Percentiles rank a stretch among this genome's conserved stretches.
Evolutionary conservation across 169 alveolate genomes (phyloP).

Genomic region (Plasmodium fragile): DNA sequence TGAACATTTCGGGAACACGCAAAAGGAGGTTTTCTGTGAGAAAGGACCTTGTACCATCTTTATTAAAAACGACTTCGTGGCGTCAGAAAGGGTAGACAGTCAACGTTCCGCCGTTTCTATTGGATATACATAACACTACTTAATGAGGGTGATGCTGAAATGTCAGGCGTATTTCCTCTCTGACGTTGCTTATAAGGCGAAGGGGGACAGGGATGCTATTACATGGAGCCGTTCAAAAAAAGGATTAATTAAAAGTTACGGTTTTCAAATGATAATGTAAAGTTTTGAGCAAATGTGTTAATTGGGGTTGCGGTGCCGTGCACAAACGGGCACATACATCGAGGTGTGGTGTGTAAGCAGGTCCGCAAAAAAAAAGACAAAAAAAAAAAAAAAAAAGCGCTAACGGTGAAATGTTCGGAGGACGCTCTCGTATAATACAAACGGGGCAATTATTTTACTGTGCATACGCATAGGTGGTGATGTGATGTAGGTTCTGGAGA

Average conservation of each 20-base stretch:
- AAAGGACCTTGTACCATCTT: background rate
- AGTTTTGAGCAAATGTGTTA: background rate
- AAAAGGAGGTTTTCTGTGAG: background rate
- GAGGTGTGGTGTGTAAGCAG: background rate
- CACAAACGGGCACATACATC: background rate
- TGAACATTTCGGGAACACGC: background rate
- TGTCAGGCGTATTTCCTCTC: conserved; percentile 1
- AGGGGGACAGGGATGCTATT: background rate
- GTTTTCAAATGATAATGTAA: background rate
- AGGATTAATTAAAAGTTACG: background rate
- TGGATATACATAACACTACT: background rate
- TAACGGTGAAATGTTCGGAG: background rate
- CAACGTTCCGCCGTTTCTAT: background rate
- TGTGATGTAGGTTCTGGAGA: background rate
- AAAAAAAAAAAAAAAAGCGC: background rate
- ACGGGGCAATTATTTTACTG: background rate
- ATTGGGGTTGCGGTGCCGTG: background rate
- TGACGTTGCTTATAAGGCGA: background rate
- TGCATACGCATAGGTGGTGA: background rate
- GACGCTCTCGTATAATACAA: background rate
- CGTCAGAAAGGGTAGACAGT: background rate
- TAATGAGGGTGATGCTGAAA: background rate
- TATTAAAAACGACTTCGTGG: background rate
- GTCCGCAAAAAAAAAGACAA: background rate
- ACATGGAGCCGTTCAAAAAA: background rate